Evolutionary conservation across 352 stramenopile genomes (phyloP).

Genomic region (Phytopythium helicoides): DNA sequence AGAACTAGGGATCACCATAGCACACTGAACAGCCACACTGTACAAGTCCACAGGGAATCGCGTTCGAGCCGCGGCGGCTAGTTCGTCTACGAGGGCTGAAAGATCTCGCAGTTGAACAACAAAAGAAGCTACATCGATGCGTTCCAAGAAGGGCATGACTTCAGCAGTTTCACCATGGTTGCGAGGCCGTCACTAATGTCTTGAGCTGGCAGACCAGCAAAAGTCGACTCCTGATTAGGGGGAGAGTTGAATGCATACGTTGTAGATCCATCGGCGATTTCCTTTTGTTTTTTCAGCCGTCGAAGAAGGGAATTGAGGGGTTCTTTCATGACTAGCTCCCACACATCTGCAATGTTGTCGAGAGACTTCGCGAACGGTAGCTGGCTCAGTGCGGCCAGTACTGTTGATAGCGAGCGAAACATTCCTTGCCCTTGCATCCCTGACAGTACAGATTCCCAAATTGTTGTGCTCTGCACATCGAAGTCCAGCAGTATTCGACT

Average conservation of each 20-base stretch:
- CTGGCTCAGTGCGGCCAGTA: conserved; percentile 33
- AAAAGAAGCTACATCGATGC: conserved; percentile 46
- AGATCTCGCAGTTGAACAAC: conserved; percentile 49
- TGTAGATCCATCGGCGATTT: not conserved
- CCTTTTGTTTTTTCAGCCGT: conserved; percentile 9
- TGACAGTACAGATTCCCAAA: conserved; percentile 49
- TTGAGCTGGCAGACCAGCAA: conserved; percentile 17
- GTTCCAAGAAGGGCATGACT: conserved; percentile 64
- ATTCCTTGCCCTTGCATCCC: conserved; percentile 47
- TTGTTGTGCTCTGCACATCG: conserved; percentile 26
- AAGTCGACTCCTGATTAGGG: conserved; percentile 5
- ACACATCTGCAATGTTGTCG: conserved; percentile 26
- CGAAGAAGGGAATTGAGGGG: conserved; percentile 7
- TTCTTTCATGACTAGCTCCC: conserved; percentile 33
- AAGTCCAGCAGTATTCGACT: conserved; percentile 57
- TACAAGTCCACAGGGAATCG: conserved; percentile 28
- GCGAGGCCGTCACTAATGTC: conserved; percentile 21
- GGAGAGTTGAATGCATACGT: not conserved
- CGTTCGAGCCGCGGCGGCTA: conserved; percentile 10
- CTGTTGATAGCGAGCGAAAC: conserved; percentile 36
- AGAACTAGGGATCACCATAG: conserved; percentile 43
- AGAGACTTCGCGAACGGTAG: conserved; percentile 35
- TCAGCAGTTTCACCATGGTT: conserved; percentile 34
- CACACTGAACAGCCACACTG: conserved; percentile 41
- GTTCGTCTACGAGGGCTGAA: conserved; percentile 16